These are phyloP conservation scores for Hippophae gyantsensis DNA, from an alignment of 306 rosid species.

Conservation along the genomic window DNA sequence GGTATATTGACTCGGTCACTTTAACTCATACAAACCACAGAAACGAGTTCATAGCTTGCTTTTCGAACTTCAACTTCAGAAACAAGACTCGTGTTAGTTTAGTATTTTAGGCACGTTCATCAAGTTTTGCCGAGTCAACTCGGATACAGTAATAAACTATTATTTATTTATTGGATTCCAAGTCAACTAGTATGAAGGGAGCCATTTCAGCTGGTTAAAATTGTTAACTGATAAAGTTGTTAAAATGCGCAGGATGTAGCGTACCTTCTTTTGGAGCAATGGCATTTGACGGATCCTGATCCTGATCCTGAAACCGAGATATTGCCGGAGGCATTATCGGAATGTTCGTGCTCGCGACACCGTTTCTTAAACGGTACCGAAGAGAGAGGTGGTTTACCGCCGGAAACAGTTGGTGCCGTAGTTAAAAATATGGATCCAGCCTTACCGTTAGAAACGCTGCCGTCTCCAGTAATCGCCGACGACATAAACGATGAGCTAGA, in stretches of 20 bases:
- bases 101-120: too few relatives aligned
- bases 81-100: background rate
- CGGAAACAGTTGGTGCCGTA: constrained; percentile 33
- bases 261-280: constrained; percentile 80
- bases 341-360: constrained; percentile 59
- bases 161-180: too few relatives aligned
- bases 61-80: background rate
- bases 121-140: constrained; percentile 9
- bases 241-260: constrained; percentile 5
- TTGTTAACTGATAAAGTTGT: background rate
- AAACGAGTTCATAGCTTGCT: background rate
- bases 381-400: constrained; percentile 58
- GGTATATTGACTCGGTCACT: constrained; percentile 9
- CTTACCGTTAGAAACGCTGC: constrained; percentile 78
- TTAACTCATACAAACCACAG: background rate
- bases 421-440: constrained; percentile 54
- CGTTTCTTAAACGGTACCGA: constrained; percentile 43
- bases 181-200: too few relatives aligned
- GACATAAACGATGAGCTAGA: constrained; percentile 82
- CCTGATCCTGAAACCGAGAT: constrained; percentile 47
- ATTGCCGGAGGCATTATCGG: constrained; percentile 48
- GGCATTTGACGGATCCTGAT: constrained; percentile 61
- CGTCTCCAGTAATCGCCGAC: constrained; percentile 82
- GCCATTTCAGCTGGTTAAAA: too few relatives aligned
- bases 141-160: background rate